A percentile compares a stretch with the other conserved stretches of the same genome.
phyloP scores from a whole-genome alignment of 331 rosid genomes.

The Rhamnella rubrinervis region DNA sequence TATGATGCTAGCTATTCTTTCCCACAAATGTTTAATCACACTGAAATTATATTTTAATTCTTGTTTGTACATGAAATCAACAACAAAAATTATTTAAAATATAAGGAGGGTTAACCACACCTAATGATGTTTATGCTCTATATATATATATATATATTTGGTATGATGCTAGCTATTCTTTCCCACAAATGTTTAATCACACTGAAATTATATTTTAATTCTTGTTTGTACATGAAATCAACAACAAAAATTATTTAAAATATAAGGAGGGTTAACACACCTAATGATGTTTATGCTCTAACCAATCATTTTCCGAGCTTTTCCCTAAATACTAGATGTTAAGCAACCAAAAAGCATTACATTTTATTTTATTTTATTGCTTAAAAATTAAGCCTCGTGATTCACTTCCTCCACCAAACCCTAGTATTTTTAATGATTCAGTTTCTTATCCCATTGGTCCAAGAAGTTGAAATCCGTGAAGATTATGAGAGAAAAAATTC shows the following conservation, averaged over 20 bases:
- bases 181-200: slow-evolving; percentile 10
- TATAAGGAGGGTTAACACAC: slow-evolving; percentile 28
- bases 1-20: background rate
- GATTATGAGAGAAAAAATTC: slow-evolving; percentile 16
- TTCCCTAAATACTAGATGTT: slow-evolving; percentile 27
- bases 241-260: background rate
- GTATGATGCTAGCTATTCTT: background rate
- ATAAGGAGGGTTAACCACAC: slow-evolving; percentile 32
- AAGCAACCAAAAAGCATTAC: slow-evolving; percentile 35
- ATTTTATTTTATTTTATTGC: no score
- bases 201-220: slow-evolving; percentile 12
- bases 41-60: slow-evolving; percentile 13
- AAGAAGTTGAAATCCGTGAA: slow-evolving; percentile 43
- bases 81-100: background rate
- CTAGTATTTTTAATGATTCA: slow-evolving; percentile 19
- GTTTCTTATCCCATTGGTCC: slow-evolving; percentile 34
- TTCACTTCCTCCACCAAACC: slow-evolving; percentile 56
- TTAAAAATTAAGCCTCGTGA: slow-evolving; percentile 54
- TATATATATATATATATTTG: background rate
- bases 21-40: slow-evolving; percentile 9
- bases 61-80: slow-evolving; percentile 16
- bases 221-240: slow-evolving; percentile 18
- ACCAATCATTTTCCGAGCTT: slow-evolving; percentile 48
- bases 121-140: slow-evolving; percentile 57
- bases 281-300: slow-evolving; percentile 57